Conservation (phyloP, 2,329 filamentous ascomycete species). For the Nothophoma quercina region DNA sequence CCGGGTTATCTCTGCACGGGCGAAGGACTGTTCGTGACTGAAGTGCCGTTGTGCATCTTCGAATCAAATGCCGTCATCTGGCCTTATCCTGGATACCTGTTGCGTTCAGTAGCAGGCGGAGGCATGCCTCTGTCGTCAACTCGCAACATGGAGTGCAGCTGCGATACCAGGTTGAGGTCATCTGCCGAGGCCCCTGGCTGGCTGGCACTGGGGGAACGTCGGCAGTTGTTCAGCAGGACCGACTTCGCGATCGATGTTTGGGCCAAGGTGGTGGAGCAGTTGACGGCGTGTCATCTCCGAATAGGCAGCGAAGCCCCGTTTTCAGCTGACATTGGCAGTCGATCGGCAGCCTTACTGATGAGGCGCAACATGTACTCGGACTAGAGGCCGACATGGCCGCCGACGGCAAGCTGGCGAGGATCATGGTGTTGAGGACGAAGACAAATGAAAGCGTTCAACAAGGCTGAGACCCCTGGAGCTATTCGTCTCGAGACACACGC, state of each 20-base stretch:
- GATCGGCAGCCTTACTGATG: slow-evolving; percentile 25
- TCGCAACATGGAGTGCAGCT: not conserved
- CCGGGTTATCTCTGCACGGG: not conserved
- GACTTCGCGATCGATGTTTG: slow-evolving; percentile 7
- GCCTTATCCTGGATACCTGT: not conserved
- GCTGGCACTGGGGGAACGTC: not conserved
- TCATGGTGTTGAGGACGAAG: slow-evolving; percentile 2
- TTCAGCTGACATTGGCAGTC: slow-evolving; percentile 27
- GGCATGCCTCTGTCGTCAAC: not conserved
- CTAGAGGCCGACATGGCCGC: slow-evolving; percentile 17
- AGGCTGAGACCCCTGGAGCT: not conserved
- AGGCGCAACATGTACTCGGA: slow-evolving; percentile 16
- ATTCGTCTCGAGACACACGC: slow-evolving; percentile 2
- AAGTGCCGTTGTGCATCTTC: not conserved
- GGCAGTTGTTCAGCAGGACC: slow-evolving; percentile 9
- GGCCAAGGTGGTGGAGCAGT: slow-evolving; percentile 1
- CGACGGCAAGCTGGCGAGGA: slow-evolving; percentile 9
- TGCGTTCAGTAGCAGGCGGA: not conserved
- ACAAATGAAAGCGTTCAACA: slow-evolving; percentile 12
- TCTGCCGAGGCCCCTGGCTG: slow-evolving; percentile 1
- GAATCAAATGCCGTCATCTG: not conserved
- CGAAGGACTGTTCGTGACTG: not conserved
- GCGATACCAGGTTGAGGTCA: not conserved
- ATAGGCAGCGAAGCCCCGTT: slow-evolving; percentile 21
- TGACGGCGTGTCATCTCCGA: slow-evolving; percentile 11